Evolutionary conservation across 2,329 filamentous ascomycete species (phyloP), one percentile per base, ranked within the genome.

Genomic region (Aspergillus aculeatus): DNA sequence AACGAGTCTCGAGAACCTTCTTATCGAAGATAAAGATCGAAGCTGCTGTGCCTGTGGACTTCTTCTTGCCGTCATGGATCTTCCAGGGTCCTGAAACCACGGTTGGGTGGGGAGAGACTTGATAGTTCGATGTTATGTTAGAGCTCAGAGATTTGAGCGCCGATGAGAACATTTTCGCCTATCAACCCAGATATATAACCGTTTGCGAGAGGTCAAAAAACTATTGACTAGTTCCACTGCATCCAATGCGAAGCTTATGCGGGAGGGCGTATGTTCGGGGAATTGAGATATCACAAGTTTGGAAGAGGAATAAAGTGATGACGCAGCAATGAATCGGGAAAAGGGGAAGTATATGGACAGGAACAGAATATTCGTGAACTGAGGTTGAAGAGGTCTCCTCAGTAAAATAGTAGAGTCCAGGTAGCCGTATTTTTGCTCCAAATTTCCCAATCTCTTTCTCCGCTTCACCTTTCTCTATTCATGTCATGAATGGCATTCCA

Each of bases 1-100:
- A 83, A 60, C 88, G 84, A 10, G 86, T 80, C 59, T 97, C 93
- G 57, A 99, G 81, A 0, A 86, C 86, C 78, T 96, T 96, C 73
- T 87, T 89, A 66, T 99, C 95, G 74, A 98, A 97, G 66, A 98
- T 88, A 71, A 98, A 99, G 66, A 98, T 88, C 16, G 93, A 97
- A 57, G 89, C 95, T 7, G 88, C 77, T 75, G 95, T 96, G 66
- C 91, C 91, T 0, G 92, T 96, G 31, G 90, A 92, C 79, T 97
- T 98, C 80, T 96, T 96, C 82, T 96, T 98, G 60, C 91, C 93
- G 79, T 97, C 93, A 83, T 94, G 94, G 71, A 99, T 95, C 80
- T 92, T 96, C 95, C 95, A 99, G 60, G 93, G 91, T 19, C 95
- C 95, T 16, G 93, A 91, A 55, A 86, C 86, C 54, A 92, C 90